Percentiles rank a stretch among this genome's conserved stretches.
phyloP scores from a whole-genome alignment of 106 monocot species.

The Xerophyta viscosa region DNA sequence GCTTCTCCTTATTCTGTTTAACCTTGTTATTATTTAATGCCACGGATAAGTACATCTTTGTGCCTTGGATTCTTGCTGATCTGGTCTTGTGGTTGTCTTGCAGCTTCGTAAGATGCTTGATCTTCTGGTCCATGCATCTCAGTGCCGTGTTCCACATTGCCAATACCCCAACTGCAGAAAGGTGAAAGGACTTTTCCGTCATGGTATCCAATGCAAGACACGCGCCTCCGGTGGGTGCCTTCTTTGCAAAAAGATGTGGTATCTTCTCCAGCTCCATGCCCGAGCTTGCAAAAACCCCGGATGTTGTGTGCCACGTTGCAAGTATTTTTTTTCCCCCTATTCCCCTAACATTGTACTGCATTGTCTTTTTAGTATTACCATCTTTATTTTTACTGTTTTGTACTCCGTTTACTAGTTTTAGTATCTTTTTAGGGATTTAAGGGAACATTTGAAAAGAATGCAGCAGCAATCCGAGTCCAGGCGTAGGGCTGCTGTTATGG shows the following conservation, averaged over 20 bases:
- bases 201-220: constrained; percentile 63
- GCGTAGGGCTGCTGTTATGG: constrained; percentile 89
- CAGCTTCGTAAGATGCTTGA: constrained; percentile 96
- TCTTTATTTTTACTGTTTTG: not conserved
- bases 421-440: constrained; percentile 64
- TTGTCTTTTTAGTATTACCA: no score
- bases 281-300: constrained; percentile 84
- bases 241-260: constrained; percentile 96
- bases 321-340: constrained; percentile 22
- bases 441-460: constrained; percentile 76
- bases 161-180: constrained; percentile 94
- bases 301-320: constrained; percentile 87
- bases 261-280: constrained; percentile 89
- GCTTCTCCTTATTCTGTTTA: no score
- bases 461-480: constrained; percentile 95
- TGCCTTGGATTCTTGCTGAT: not conserved
- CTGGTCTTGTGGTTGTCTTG: constrained; percentile 7
- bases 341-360: not conserved
- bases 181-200: constrained; percentile 91
- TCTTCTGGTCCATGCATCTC: constrained; percentile 87
- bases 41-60: not conserved
- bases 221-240: constrained; percentile 80
- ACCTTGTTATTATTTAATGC: not conserved
- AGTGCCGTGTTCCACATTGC: constrained; percentile 66
- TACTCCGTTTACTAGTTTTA: not conserved